Base-by-base conservation (phyloP, 2,329 filamentous ascomycete species). In the Arthrobotrys musiformis region DNA sequence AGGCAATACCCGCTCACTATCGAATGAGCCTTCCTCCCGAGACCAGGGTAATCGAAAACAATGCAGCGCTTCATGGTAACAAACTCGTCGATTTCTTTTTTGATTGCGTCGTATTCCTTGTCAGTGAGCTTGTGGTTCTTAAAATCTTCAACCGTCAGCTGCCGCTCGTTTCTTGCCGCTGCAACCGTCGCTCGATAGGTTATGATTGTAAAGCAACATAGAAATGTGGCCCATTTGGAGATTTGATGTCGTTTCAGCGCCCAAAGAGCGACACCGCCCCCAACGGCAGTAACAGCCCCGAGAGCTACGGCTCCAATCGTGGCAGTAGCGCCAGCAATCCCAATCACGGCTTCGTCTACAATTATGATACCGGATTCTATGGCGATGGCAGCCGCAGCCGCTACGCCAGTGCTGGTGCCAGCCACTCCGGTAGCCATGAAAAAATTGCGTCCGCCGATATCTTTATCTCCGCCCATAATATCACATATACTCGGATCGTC, bases 221-320 rank as follows among this genome's bases (percentile, higher is more conserved):
- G 30, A 44, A 70, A 62, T 30, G 22, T 70, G 1, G 56, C 42
- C 67, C 67, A 70, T 7, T 42, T 28, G 42, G 13, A 22, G 17
- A 70, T 62, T 40, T 70, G 67, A 70, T 63, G 54, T 5, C 13
- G 42, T 17, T 70, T 70, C 42, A 70, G 19, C 8, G 13, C 30
- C 67, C 67, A 70, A 17, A 42, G 40, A 26, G 42, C 19, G 13
- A 70, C 19, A 35, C 67, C 66, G 9, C 44, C 44, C 5, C 9
- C 33, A 6, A 17, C 44, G n/a, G 17, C 54, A n/a, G 19, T 11
- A 48, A 17, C 17, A 8, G 8, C 7, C 22, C 44, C 63, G 4
- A n/a, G 6, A 5, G 28, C 62, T 11, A 22, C 48, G 9, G 33
- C 22, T 33, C 24, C 52, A 24, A 35, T 19, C 19, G 33, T 50